phyloP scores from a whole-genome alignment of 371 early-diverging fungal species.

The Quaeritorhiza haematococci region DNA sequence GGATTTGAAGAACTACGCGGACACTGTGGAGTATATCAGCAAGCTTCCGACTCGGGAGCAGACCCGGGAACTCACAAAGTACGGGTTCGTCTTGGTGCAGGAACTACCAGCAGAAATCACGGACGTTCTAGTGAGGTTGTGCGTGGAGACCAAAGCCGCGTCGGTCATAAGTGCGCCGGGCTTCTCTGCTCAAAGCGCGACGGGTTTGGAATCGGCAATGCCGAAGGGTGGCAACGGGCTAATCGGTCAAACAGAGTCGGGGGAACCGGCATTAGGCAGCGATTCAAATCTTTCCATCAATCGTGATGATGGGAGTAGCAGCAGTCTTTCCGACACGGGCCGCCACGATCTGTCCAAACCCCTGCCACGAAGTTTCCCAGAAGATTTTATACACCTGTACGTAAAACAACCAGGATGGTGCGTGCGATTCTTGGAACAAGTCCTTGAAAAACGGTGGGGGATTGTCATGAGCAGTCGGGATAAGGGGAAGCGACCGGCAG shows the following conservation, averaged over 20 bases:
- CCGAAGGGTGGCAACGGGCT: too few species aligned
- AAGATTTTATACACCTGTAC: slow-evolving; percentile 64
- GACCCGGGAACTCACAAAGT: slow-evolving; percentile 61
- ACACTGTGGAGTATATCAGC: slow-evolving; percentile 65
- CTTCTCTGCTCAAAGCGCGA: too few species aligned
- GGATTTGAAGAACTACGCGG: slow-evolving; percentile 72
- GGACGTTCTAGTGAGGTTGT: slow-evolving; percentile 69
- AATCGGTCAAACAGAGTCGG: too few species aligned
- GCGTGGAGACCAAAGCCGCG: too few species aligned
- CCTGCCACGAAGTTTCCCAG: slow-evolving; percentile 4
- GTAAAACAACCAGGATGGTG: slow-evolving; percentile 69
- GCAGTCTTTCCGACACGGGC: too few species aligned
- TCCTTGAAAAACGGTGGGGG: slow-evolving; percentile 55
- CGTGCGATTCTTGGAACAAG: slow-evolving; percentile 66
- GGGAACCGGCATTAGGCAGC: too few species aligned
- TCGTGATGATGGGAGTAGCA: slow-evolving; percentile 1
- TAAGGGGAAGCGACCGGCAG: slow-evolving; percentile 17
- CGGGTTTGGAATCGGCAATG: too few species aligned
- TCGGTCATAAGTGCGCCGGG: too few species aligned
- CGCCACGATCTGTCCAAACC: too few species aligned
- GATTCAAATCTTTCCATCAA: too few species aligned
- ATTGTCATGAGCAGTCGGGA: slow-evolving; percentile 9
- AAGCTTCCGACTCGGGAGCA: slow-evolving; percentile 53
- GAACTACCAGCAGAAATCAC: slow-evolving; percentile 75
- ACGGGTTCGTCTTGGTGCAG: slow-evolving; percentile 70